Conservation (phyloP, 2,329 filamentous ascomycete genomes). For the Cercospora citrullina region DNA sequence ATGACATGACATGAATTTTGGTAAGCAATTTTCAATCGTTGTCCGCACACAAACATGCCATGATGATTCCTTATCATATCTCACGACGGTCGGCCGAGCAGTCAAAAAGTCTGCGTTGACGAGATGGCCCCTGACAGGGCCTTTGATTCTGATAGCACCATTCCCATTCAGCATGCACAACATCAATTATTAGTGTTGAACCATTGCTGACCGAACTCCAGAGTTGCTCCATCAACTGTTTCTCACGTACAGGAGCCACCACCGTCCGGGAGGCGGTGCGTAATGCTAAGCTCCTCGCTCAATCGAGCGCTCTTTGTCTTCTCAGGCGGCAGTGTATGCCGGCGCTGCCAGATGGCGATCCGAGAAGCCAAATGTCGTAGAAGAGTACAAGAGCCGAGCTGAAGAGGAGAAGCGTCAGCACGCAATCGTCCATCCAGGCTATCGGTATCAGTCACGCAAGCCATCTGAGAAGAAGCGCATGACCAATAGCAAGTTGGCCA, state of each 20-base stretch:
- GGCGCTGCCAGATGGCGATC: not conserved
- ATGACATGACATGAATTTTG: not conserved
- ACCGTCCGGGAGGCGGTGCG: slow-evolving; percentile 23
- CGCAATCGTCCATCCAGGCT: slow-evolving; percentile 21
- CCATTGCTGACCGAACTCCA: not conserved
- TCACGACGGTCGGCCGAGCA: slow-evolving; percentile 48
- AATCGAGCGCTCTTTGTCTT: not conserved
- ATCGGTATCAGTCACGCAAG: slow-evolving; percentile 38
- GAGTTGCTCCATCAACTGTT: too few relatives aligned
- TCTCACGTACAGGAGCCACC: slow-evolving; percentile 20
- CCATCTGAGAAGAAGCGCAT: slow-evolving; percentile 25
- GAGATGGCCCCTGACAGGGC: slow-evolving; percentile 43
- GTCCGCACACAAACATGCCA: slow-evolving; percentile 18
- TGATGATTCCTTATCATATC: slow-evolving; percentile 40
- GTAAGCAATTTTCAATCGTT: slow-evolving; percentile 3
- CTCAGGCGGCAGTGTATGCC: not conserved
- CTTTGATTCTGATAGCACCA: slow-evolving; percentile 31
- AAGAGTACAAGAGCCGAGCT: slow-evolving; percentile 15
- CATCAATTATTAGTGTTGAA: not conserved
- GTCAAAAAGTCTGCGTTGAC: slow-evolving; percentile 41
- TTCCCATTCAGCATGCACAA: not conserved
- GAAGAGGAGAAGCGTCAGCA: slow-evolving; percentile 17
- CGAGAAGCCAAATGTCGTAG: slow-evolving; percentile 9
- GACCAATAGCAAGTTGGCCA: slow-evolving; percentile 40
- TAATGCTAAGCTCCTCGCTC: slow-evolving; percentile 24